phyloP scores from a whole-genome alignment of 2,329 filamentous ascomycete genomes.

The Trichothecium sympodiale region DNA sequence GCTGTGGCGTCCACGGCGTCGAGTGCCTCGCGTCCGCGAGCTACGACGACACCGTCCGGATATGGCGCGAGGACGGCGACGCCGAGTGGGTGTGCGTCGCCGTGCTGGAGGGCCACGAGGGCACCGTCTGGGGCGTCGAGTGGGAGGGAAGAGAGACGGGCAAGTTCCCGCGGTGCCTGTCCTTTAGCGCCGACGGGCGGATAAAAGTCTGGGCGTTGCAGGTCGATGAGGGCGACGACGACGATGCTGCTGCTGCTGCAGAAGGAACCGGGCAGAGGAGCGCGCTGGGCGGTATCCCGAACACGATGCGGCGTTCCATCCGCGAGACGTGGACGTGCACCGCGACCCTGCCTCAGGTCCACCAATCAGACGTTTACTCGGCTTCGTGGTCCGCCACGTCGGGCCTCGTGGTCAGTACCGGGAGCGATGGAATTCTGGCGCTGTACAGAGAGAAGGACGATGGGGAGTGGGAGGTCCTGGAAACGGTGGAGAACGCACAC shows the following conservation, averaged over 20 bases:
- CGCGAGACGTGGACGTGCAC: constrained; percentile 81
- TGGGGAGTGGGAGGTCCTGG: constrained; percentile 57
- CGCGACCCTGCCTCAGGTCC: constrained; percentile 59
- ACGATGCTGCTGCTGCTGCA: constrained; percentile 4
- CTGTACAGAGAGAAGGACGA: constrained; percentile 56
- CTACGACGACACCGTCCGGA: constrained; percentile 82
- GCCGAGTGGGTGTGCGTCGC: constrained; percentile 86
- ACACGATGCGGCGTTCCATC: constrained; percentile 69
- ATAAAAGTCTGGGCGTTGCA: constrained; percentile 69
- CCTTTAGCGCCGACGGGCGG: constrained; percentile 75
- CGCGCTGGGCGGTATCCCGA: constrained; percentile 59
- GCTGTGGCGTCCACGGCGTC: constrained; percentile 37
- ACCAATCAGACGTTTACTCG: constrained; percentile 70
- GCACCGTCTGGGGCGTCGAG: constrained; percentile 85
- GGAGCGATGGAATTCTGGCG: constrained; percentile 73
- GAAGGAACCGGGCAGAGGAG: constrained; percentile 18
- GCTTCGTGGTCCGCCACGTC: constrained; percentile 70
- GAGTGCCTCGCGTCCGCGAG: constrained; percentile 81
- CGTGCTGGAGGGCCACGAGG: constrained; percentile 66
- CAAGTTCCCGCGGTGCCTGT: constrained; percentile 54
- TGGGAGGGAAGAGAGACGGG: constrained; percentile 43
- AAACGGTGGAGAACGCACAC: constrained; percentile 63
- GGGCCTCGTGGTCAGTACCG: constrained; percentile 75
- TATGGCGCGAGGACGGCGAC: constrained; percentile 85
- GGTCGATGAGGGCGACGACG: constrained; percentile 30